Evolutionary conservation across 371 early-diverging fungal species (phyloP).

Genomic region (Gilbertella persicaria): DNA sequence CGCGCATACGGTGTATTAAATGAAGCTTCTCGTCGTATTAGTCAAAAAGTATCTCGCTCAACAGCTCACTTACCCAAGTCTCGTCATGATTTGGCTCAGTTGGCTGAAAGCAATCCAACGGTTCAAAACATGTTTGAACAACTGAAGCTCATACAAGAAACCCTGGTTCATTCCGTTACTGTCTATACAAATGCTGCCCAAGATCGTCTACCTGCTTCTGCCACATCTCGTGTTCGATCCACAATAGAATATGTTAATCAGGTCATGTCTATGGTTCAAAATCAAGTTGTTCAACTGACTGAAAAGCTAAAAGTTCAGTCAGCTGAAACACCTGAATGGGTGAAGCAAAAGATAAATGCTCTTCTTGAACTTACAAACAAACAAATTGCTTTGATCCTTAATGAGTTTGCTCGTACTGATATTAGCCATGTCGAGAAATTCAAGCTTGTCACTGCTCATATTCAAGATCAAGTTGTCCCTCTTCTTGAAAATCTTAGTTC

Average conservation of each 20-base stretch:
- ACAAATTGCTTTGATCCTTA: constrained; percentile 42
- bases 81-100: constrained; percentile 26
- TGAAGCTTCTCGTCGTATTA: constrained; percentile 34
- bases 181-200: constrained; percentile 36
- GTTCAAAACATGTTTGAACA: constrained; percentile 26
- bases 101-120: constrained; percentile 21
- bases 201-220: constrained; percentile 29
- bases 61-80: constrained; percentile 31
- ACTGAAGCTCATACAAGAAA: constrained; percentile 33
- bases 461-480: constrained; percentile 59
- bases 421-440: constrained; percentile 52
- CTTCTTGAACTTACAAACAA: constrained; percentile 43
- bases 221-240: constrained; percentile 25
- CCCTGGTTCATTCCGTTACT: constrained; percentile 22
- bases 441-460: constrained; percentile 41
- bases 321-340: constrained; percentile 47
- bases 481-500: constrained; percentile 50
- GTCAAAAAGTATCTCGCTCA: constrained; percentile 22
- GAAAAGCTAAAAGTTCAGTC: constrained; percentile 44
- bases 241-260: constrained; percentile 20
- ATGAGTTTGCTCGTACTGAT: constrained; percentile 50
- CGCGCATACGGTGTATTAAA: constrained; percentile 40
- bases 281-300: constrained; percentile 31
- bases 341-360: constrained; percentile 46
- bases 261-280: constrained; percentile 15